phyloP scores from a whole-genome alignment of 1,284 basidiomycete species.

The Ganoderma meredithae region DNA sequence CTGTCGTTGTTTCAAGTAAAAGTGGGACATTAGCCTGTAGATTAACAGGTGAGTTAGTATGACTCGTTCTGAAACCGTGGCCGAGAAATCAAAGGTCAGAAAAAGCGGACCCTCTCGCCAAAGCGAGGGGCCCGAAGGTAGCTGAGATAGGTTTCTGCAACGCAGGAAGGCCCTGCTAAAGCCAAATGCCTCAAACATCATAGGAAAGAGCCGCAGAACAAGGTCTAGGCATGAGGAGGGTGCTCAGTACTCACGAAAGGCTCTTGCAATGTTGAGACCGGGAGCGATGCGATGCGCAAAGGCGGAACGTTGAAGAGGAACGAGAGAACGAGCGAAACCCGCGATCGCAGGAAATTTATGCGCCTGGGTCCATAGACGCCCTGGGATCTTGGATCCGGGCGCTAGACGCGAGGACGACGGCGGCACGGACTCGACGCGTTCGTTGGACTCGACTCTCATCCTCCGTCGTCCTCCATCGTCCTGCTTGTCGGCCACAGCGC shows the following conservation, averaged over 20 bases:
- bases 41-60: conserved; percentile 3
- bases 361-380: conserved; percentile 17
- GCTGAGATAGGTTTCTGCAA: conserved; percentile 69
- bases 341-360: conserved; percentile 25
- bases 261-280: background rate
- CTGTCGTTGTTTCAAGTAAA: background rate
- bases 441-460: conserved; percentile 8
- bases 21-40: background rate
- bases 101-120: conserved; percentile 48
- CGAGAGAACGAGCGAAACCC: background rate
- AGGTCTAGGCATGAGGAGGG: background rate
- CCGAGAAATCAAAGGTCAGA: conserved; percentile 37
- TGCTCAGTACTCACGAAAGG: background rate
- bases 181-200: conserved; percentile 95
- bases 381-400: conserved; percentile 22
- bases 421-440: background rate
- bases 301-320: background rate
- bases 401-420: background rate
- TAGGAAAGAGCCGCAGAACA: conserved; percentile 36
- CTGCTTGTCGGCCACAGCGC: background rate
- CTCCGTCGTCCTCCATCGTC: background rate
- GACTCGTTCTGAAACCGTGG: background rate
- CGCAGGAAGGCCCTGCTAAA: conserved; percentile 71
- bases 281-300: background rate
- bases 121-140: conserved; percentile 62